Evolutionary conservation across 1,284 basidiomycete genomes (phyloP), one percentile per base, ranked within the genome.

Genomic region (Mycosarcoma mackinlayi): DNA sequence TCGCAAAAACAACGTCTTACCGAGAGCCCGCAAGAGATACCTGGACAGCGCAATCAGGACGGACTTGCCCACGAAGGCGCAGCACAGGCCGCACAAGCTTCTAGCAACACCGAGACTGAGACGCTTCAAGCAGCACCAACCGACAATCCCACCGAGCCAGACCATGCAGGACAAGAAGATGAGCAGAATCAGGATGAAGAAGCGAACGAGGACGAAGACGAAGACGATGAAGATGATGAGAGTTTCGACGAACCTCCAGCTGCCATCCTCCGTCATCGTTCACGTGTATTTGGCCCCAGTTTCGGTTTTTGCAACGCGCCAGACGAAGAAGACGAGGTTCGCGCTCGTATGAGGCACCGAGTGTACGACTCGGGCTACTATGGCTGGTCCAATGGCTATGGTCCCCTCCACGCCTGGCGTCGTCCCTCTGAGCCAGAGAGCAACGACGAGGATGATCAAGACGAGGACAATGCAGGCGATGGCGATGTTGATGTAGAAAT

Each of bases 311-410:
- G 66, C 52, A 49, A 19, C 13, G 55, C 56, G 6, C 58, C 66
- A 33, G 55, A 59, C 51, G 60, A 69, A 23, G 66, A 69, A 27
- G 66, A 69, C 45, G 41, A 58, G 39, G 64, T 59, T 1, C 55
- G 70, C 10, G 62, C 65, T 3, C 49, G 59, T 24, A 65, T 66
- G 55, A 50, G 70, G 21, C 55, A 67, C 14, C 56, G 56, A 13
- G 60, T 67, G n/a, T 73, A 73, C 48, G 70, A 73, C 25, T 55
- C 65, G 6, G 66, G 65, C 34, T 44, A 63, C 35, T 67, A 67
- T 37, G 59, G 60, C 41, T 73, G 46, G 46, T 46, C 53, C 46
- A 73, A 73, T 28, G 57, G 52, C 16, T 73, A 57, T 42, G 70
- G 25, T 0, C 70, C 70, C 21, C 48, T 73, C 2, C 64, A 73